A percentile compares a stretch with the other conserved stretches of the same genome.
Conservation (phyloP, 1,284 basidiomycete genomes). For the Ceratobasidium sp. region DNA sequence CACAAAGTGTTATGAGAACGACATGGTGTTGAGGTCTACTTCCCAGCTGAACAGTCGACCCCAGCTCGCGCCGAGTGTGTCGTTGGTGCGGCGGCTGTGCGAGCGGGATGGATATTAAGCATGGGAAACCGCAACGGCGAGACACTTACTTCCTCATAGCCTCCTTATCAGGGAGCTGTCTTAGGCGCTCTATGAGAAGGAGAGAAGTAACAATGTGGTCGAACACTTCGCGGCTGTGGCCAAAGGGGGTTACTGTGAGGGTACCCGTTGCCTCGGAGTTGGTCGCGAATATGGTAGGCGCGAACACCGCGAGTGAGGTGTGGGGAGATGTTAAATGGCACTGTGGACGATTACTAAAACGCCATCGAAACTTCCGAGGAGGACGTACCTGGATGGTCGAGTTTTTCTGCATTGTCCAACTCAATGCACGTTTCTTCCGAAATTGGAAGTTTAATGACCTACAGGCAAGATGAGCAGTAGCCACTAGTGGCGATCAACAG, state of each 20-base stretch:
- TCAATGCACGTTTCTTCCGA: constrained; percentile 31
- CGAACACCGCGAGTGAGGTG: constrained; percentile 29
- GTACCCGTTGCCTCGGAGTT: constrained; percentile 33
- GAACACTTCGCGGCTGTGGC: constrained; percentile 33
- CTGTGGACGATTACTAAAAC: not conserved
- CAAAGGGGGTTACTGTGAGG: constrained; percentile 29
- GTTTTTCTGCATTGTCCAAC: constrained; percentile 37
- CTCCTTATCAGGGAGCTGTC: constrained; percentile 40
- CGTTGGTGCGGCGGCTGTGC: constrained; percentile 32
- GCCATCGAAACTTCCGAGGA: not conserved
- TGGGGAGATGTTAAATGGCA: constrained; percentile 25
- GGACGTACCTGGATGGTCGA: constrained; percentile 28
- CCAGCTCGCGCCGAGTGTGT: constrained; percentile 36
- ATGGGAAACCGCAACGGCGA: not conserved
- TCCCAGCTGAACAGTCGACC: constrained; percentile 40
- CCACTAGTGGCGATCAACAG: not conserved
- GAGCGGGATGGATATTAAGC: not conserved
- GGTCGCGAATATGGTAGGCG: constrained; percentile 36
- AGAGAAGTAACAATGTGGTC: constrained; percentile 34
- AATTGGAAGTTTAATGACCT: constrained; percentile 41
- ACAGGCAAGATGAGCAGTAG: not conserved
- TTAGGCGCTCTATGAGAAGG: constrained; percentile 36
- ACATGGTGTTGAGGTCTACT: constrained; percentile 39
- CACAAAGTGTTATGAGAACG: constrained; percentile 15
- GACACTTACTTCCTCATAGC: constrained; percentile 34